A percentile compares a stretch with the other conserved stretches of the same genome.
Evolutionary conservation across 768 basidiomycete species (phyloP).

Genomic region (Sporobolomyces pararoseus): DNA sequence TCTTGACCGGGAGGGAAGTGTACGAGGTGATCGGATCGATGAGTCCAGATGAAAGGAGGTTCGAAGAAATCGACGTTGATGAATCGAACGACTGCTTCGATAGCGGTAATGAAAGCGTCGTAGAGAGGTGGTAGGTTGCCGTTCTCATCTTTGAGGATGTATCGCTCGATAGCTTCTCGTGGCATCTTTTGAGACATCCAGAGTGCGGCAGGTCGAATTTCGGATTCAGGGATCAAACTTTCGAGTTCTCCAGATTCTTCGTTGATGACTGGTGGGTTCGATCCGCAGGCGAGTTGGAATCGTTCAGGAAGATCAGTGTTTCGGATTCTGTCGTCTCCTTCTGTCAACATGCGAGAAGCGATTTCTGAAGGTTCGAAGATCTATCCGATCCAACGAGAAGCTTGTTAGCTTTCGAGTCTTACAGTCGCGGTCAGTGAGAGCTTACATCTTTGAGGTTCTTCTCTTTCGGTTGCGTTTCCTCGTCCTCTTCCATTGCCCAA

Average conservation of each 20-base stretch:
- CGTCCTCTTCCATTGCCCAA: slow-evolving; percentile 76
- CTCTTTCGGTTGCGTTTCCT: slow-evolving; percentile 69
- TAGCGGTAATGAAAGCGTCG: slow-evolving; percentile 58
- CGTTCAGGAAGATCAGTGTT: slow-evolving; percentile 88
- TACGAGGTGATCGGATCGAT: slow-evolving; percentile 85
- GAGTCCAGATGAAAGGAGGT: slow-evolving; percentile 90
- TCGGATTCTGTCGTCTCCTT: slow-evolving; percentile 89
- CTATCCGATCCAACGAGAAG: slow-evolving; percentile 53
- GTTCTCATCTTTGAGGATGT: slow-evolving; percentile 55
- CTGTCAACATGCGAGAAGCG: slow-evolving; percentile 76
- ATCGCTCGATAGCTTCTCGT: slow-evolving; percentile 58
- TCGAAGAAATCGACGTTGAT: slow-evolving; percentile 85
- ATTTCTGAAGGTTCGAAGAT: slow-evolving; percentile 99
- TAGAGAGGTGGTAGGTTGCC: slow-evolving; percentile 60
- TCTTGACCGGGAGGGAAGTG: slow-evolving; percentile 54
- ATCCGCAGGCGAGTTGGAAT: slow-evolving; percentile 63
- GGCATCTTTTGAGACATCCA: slow-evolving; percentile 84
- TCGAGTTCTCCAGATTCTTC: slow-evolving; percentile 19
- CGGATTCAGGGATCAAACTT: slow-evolving; percentile 64
- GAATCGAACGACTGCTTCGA: slow-evolving; percentile 71
- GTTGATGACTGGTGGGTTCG: slow-evolving; percentile 61
- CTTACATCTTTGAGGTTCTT: slow-evolving; percentile 79
- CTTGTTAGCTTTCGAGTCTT: not conserved
- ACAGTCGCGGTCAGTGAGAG: not conserved
- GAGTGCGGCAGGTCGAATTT: slow-evolving; percentile 72